These are phyloP conservation scores for Globisporangium solare DNA, from an alignment of 352 stramenopile species.

Conservation along the genomic window DNA sequence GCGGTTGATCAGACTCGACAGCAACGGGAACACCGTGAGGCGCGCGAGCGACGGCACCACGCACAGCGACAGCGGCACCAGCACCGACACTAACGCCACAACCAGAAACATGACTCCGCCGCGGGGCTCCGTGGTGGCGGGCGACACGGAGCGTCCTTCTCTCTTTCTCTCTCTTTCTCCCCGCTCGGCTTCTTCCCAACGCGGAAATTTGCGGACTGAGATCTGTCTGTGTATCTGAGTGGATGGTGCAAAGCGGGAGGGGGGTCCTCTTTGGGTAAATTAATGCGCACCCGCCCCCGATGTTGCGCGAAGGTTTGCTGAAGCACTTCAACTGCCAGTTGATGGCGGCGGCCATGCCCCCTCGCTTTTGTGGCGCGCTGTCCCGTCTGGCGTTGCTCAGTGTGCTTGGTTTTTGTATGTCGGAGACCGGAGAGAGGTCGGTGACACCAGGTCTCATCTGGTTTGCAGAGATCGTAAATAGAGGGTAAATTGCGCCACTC, in stretches of 20 bases:
- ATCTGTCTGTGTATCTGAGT: neutral
- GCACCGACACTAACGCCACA: slow-evolving; percentile 43
- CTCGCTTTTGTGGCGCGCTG: neutral
- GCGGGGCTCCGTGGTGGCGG: slow-evolving; percentile 4
- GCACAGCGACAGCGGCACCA: slow-evolving; percentile 59
- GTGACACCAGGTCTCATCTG: neutral
- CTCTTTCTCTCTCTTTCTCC: slow-evolving; percentile 5
- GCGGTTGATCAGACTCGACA: slow-evolving; percentile 52
- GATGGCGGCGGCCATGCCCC: neutral
- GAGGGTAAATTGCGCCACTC: neutral
- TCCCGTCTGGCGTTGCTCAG: neutral
- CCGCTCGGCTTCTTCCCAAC: slow-evolving; percentile 3
- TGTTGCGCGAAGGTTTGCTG: slow-evolving; percentile 17
- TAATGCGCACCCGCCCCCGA: neutral
- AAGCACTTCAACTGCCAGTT: slow-evolving; percentile 17
- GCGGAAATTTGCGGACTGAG: neutral
- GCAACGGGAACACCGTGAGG: slow-evolving; percentile 51
- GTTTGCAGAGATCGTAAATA: neutral
- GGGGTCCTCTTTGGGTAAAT: neutral
- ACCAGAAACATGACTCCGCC: slow-evolving; percentile 29
- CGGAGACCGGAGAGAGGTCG: neutral
- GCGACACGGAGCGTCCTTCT: neutral
- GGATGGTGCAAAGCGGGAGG: neutral
- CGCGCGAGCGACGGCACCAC: slow-evolving; percentile 52
- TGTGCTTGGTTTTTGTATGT: neutral